Conservation (phyloP, 78 protist species). For the Bodo saltans region DNA sequence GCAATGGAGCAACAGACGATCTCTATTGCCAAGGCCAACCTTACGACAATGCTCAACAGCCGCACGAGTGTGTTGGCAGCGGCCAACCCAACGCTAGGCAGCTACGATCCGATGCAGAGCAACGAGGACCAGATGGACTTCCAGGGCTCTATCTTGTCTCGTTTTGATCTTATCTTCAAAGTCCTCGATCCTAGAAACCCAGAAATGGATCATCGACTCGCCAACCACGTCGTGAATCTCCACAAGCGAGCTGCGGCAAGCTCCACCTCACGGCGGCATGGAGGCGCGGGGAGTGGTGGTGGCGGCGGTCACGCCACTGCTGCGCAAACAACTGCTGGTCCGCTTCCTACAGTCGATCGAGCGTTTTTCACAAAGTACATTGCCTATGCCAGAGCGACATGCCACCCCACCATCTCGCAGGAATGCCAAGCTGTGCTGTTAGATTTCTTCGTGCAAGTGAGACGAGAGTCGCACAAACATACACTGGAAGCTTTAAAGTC, state of each 20-base stretch:
- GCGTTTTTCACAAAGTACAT: background rate
- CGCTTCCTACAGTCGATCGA: background rate
- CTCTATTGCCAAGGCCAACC: constrained; percentile 98
- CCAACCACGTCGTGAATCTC: constrained; percentile 47
- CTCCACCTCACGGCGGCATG: background rate
- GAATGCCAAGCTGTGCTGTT: background rate
- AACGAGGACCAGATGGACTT: constrained; percentile 82
- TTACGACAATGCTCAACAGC: constrained; percentile 96
- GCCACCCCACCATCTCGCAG: background rate
- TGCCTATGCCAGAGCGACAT: background rate
- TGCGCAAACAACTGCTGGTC: background rate
- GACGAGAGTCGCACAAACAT: background rate
- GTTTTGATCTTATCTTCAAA: constrained; percentile 98
- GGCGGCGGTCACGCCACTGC: background rate
- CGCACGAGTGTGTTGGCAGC: constrained; percentile 99
- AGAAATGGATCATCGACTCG: constrained; percentile 63
- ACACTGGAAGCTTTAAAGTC: background rate
- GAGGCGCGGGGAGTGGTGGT: background rate
- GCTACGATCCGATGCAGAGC: constrained; percentile 82
- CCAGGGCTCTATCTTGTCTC: constrained; percentile 95
- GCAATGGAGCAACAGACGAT: constrained; percentile 99
- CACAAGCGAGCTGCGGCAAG: constrained; percentile 25
- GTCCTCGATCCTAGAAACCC: constrained; percentile 74
- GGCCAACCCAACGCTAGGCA: constrained; percentile 97
- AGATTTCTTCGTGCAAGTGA: background rate